Evolutionary conservation across 768 basidiomycete species (phyloP).

Genomic region (Phylloporus rhodoxanthus): DNA sequence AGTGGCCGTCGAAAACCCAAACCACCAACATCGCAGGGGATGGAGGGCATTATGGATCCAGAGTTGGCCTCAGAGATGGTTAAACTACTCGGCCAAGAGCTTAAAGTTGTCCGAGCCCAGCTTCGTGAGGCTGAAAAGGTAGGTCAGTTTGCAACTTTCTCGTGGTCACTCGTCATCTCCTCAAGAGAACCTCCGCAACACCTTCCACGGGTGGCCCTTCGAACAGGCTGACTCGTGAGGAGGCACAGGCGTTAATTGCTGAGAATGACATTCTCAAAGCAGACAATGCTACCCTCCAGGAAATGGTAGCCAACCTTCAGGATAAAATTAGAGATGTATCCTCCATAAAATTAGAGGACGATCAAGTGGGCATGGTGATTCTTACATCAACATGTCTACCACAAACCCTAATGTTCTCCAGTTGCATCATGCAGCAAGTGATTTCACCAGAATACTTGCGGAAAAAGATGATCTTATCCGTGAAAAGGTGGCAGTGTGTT

Average conservation of each 20-base stretch:
- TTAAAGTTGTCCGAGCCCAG: slow-evolving; percentile 19
- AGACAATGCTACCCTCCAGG: slow-evolving; percentile 17
- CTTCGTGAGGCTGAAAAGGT: slow-evolving; percentile 23
- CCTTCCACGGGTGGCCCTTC: neutral
- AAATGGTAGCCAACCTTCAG: slow-evolving; percentile 13
- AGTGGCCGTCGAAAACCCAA: too few species aligned
- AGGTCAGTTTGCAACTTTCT: neutral
- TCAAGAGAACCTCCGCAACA: slow-evolving; percentile 10
- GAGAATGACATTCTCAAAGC: slow-evolving; percentile 17
- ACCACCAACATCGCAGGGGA: neutral
- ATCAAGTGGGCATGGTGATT: slow-evolving; percentile 5
- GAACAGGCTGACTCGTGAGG: slow-evolving; percentile 2
- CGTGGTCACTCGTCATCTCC: neutral
- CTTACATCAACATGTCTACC: neutral
- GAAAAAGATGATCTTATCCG: slow-evolving; percentile 12
- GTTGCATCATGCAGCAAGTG: slow-evolving; percentile 1
- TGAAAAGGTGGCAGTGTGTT: slow-evolving; percentile 9
- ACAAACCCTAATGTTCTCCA: slow-evolving; percentile 1
- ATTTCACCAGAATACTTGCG: slow-evolving; percentile 14
- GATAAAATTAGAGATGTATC: slow-evolving; percentile 1
- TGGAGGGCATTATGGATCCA: slow-evolving; percentile 23
- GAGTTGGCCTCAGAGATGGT: slow-evolving; percentile 24
- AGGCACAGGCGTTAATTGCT: slow-evolving; percentile 5
- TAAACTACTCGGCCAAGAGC: slow-evolving; percentile 22
- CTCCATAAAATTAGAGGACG: slow-evolving; percentile 18